Conservation (phyloP, 2,329 filamentous ascomycete species). For the Harringtonia lauricola region DNA sequence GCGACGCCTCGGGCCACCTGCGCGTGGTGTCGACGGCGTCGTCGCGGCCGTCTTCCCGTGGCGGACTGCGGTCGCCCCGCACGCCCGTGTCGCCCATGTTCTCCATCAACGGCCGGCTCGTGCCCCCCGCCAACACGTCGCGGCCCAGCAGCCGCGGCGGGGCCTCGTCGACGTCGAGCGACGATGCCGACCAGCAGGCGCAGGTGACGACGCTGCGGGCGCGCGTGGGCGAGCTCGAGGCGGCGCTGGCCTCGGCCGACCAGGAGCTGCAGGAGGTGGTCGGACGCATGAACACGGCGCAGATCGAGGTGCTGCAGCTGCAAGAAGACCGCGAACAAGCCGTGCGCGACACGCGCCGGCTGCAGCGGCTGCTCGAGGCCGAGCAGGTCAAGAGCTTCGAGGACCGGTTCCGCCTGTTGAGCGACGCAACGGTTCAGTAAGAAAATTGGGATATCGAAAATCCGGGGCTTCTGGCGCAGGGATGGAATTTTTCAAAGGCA, state of each 20-base stretch:
- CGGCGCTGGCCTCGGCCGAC: conserved; percentile 64
- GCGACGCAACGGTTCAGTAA: neutral
- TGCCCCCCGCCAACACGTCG: too few relatives aligned
- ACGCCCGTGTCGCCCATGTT: conserved; percentile 52
- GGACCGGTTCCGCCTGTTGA: conserved; percentile 24
- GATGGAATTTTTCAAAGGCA: too few relatives aligned
- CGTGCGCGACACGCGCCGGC: conserved; percentile 55
- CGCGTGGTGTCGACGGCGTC: conserved; percentile 6
- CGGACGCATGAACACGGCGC: conserved; percentile 67
- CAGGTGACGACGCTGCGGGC: conserved; percentile 67
- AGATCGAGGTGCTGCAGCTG: conserved; percentile 72
- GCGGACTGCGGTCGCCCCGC: conserved; percentile 39
- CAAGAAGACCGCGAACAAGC: conserved; percentile 68
- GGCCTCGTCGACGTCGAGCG: neutral
- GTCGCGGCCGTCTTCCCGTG: neutral
- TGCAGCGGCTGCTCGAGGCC: conserved; percentile 56
- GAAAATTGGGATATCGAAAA: too few relatives aligned
- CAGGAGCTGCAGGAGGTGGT: conserved; percentile 78
- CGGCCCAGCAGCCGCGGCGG: conserved; percentile 18
- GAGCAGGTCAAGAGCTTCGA: conserved; percentile 48
- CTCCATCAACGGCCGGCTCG: conserved; percentile 21
- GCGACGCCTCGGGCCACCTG: conserved; percentile 26
- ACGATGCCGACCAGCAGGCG: conserved; percentile 46
- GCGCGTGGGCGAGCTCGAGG: conserved; percentile 76
- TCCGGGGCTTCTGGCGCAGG: too few relatives aligned